Base-by-base conservation (phyloP, 495 filamentous ascomycete genomes). In the Penicillium macrosclerotiorum region DNA sequence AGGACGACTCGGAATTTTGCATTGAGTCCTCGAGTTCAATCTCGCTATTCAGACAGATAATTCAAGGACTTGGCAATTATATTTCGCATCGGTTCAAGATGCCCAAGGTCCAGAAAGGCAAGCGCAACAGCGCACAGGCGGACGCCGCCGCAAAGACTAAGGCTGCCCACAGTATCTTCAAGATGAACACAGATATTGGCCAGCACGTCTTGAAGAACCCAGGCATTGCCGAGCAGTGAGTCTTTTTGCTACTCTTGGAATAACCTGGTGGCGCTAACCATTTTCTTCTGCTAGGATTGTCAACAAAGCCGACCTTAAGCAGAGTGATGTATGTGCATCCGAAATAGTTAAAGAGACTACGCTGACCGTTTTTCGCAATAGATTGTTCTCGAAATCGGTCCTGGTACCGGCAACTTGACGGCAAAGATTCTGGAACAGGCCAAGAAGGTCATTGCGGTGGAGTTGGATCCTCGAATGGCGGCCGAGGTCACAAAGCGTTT, bases 161-260 rank as follows among this genome's bases (percentile, higher is more conserved):
- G 22, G 67, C 75, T 27, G 81, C 77, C 49, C 86, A 93, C 69
- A 89, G 86, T 57, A 86, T 95, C 67, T 96, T 96, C 78, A 82
- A 82, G 52, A 86, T 88, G 81, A 89, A 90, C 67, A 89, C 81
- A 43, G 79, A 87, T 57, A 74, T 89, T 39, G 87, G 92, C 50
- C 92, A 97, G 71, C 92, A 97, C 67, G 89, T 97, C 42, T 77
- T 97, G 55, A 95, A 95, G 71, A 96, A 97, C 68, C 91, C 91
- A 13, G 90, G 89, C 46, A 88, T 97, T 45, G 88, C 90, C 13
- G 82, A 90, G 62, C 85, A 32, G 59, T 53, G 23, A 13, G 30
- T 47, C 16, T 4, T 26, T n/a, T n/a, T n/a, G n/a, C n/a, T n/a
- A n/a, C n/a, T n/a, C n/a, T n/a, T n/a, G n/a, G n/a, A n/a, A n/a